Base-by-base conservation (phyloP, 768 basidiomycete species). In the Pleurotus tuber-regium region DNA sequence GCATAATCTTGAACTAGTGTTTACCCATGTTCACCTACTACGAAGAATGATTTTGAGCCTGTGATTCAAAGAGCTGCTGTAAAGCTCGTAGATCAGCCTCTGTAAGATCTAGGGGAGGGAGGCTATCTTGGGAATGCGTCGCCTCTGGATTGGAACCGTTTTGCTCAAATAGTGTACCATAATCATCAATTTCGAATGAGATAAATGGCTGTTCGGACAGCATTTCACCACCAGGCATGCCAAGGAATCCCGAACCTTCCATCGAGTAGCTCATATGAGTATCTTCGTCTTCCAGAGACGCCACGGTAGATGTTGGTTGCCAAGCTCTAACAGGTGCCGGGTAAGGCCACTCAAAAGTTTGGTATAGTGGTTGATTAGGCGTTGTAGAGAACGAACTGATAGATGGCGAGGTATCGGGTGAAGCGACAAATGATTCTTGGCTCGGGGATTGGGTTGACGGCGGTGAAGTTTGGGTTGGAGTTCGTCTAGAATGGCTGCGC, bases 171-270 rank as follows among this genome's bases (percentile, higher is more conserved):
- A n/a, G 40, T 7, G 26, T 26, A 14, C 28, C 39, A 28, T 41
- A 41, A 14, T 42, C 49, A 24, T 39, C 49, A 19, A 38, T 19
- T 28, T 50, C 49, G 36, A 61, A 55, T 19, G 57, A 50, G 38
- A 64, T 59, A 61, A 68, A 75, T 30, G 74, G 75, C 11, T 66
- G 63, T 50, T 72, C 62, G 9, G 73, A 64, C 29, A 76, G 63
- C 36, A 69, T 66, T 46, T 74, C 66, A 16, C 74, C 74, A 24
- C 70, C 68, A 19, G 70, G 59, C 70, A 77, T 73, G 14, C 68
- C 71, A 16, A 70, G 56, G 51, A 29, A 35, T 7, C 43, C 47
- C 5, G 47, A 48, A 16, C 38, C 30, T 10, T 21, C 29, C 35
- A 50, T 44, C 16, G 43, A 53, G 29, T 19, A 28, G 19, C 33